phyloP scores from a whole-genome alignment of 1,139 yeast genomes.

The Hansenula lynferdii region DNA sequence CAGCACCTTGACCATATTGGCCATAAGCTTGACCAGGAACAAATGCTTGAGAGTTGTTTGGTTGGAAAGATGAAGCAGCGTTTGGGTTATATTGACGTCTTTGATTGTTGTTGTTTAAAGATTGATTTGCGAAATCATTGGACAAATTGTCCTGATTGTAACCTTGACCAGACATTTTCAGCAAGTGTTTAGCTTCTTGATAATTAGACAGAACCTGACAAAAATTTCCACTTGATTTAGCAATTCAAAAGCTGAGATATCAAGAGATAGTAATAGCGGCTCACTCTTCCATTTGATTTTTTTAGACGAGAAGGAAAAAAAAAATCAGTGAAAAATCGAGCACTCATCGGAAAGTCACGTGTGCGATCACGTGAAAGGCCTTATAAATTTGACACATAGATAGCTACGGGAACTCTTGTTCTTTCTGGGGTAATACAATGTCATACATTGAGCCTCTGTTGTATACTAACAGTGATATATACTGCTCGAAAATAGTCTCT shows the following conservation, averaged over 20 bases:
- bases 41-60: conserved; percentile 16
- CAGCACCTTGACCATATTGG: conserved; percentile 7
- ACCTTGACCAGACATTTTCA: conserved; percentile 19
- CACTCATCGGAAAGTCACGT: neutral
- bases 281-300: neutral
- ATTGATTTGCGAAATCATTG: conserved; percentile 48
- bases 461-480: too few species aligned
- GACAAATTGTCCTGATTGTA: conserved; percentile 49
- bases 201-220: neutral
- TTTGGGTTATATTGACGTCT: conserved; percentile 20
- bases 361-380: neutral
- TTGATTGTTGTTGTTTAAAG: conserved; percentile 20
- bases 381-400: too few species aligned
- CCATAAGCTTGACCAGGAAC: conserved; percentile 18
- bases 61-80: conserved; percentile 19
- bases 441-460: too few species aligned
- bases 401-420: too few species aligned
- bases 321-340: neutral
- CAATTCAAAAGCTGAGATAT: neutral
- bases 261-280: neutral
- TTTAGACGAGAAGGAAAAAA: neutral
- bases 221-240: too few species aligned
- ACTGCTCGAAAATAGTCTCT: too few species aligned
- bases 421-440: too few species aligned
- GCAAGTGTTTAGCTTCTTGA: neutral